phyloP scores from a whole-genome alignment of 2,329 filamentous ascomycete species.

The Aspergillus sclerotialis region DNA sequence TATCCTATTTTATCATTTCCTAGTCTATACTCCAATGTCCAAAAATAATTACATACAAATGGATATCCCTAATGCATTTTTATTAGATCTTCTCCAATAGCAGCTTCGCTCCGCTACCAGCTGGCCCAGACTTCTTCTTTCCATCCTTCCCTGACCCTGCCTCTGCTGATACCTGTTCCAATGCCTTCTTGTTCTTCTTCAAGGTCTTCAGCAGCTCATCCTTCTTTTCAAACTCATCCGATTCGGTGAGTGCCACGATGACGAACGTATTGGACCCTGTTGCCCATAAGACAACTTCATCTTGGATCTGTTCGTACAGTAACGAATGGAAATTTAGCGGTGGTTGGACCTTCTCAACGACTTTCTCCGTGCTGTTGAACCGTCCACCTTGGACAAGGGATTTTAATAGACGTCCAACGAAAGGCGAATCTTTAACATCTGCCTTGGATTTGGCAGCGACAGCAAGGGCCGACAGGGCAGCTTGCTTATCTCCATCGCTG shows the following conservation, averaged over 20 bases:
- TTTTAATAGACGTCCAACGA: constrained; percentile 79
- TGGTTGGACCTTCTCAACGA: constrained; percentile 64
- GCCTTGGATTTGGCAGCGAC: constrained; percentile 35
- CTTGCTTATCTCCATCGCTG: constrained; percentile 66
- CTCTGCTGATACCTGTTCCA: constrained; percentile 53
- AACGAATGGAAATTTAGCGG: constrained; percentile 71
- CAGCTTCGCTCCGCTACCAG: constrained; percentile 41
- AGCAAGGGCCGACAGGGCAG: constrained; percentile 63
- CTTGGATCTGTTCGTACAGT: constrained; percentile 75
- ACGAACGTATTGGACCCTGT: constrained; percentile 81
- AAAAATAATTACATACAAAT: too few species aligned
- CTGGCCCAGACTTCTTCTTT: constrained; percentile 29
- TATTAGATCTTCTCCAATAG: constrained; percentile 30
- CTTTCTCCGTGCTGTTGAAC: constrained; percentile 69
- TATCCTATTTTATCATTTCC: too few species aligned
- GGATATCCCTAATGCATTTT: too few species aligned
- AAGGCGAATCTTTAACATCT: constrained; percentile 55
- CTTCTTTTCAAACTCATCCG: constrained; percentile 60
- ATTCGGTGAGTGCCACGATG: constrained; percentile 72
- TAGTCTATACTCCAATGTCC: too few species aligned
- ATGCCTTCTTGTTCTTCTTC: constrained; percentile 63
- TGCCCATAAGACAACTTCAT: constrained; percentile 72
- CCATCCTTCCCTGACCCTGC: constrained; percentile 48
- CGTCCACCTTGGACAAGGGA: constrained; percentile 81
- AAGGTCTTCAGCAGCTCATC: constrained; percentile 62